These are phyloP conservation scores for Phytophthora hybrid DNA, from an alignment of 352 stramenopile genomes.

Conservation along the genomic window DNA sequence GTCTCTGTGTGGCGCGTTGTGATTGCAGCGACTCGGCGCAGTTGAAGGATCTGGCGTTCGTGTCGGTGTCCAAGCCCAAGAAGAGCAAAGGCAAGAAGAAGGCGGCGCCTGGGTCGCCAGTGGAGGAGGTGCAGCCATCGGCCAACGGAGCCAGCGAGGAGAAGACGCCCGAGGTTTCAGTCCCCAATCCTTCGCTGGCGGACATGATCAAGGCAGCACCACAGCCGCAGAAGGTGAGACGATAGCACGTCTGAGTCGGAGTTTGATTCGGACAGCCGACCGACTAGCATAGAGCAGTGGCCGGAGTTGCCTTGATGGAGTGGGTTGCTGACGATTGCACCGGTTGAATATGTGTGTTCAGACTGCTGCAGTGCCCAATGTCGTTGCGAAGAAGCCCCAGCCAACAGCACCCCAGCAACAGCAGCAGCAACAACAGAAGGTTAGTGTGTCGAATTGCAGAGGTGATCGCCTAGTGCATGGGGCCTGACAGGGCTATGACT, in stretches of 20 bases:
- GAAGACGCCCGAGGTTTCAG: conserved; percentile 8
- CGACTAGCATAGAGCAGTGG: neutral
- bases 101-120: conserved; percentile 14
- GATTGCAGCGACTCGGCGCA: conserved; percentile 59
- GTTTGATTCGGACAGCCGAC: neutral
- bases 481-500: conserved; percentile 17
- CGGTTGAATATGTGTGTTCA: conserved; percentile 1
- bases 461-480: neutral
- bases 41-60: conserved; percentile 82
- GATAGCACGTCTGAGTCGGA: neutral
- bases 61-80: conserved; percentile 65
- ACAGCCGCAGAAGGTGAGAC: conserved; percentile 24
- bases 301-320: neutral
- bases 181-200: conserved; percentile 17
- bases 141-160: conserved; percentile 7
- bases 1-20: neutral
- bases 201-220: conserved; percentile 27
- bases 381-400: conserved; percentile 23
- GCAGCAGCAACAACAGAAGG: conserved; percentile 26
- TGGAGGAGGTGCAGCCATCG: conserved; percentile 21
- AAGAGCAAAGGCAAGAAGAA: conserved; percentile 68
- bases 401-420: conserved; percentile 1
- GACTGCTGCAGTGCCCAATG: conserved; percentile 13
- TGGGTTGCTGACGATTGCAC: conserved; percentile 13
- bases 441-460: conserved; percentile 6